Evolutionary conservation across 306 rosid species (phyloP).

Genomic region (Castanea mollissima): DNA sequence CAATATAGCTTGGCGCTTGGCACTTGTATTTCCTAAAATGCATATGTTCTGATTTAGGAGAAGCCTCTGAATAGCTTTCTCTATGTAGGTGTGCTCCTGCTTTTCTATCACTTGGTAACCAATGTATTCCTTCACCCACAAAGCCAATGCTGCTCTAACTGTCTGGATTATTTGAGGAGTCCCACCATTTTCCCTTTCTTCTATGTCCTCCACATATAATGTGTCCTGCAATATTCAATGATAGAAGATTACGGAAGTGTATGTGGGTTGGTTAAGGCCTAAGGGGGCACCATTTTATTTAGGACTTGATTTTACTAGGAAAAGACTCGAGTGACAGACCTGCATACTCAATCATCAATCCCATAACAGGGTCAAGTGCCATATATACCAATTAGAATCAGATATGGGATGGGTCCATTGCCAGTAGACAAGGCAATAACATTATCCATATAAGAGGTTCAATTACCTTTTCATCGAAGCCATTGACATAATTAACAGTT

Average conservation of each 20-base stretch:
- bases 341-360: too few relatives aligned
- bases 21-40: slow-evolving; percentile 53
- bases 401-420: too few relatives aligned
- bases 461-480: slow-evolving; percentile 59
- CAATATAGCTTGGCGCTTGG: slow-evolving; percentile 62
- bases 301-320: too few relatives aligned
- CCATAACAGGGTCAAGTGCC: too few relatives aligned
- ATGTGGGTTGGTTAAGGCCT: too few relatives aligned
- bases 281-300: too few relatives aligned
- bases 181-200: slow-evolving; percentile 81
- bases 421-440: too few relatives aligned
- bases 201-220: slow-evolving; percentile 58
- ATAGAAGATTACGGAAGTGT: too few relatives aligned
- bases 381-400: too few relatives aligned
- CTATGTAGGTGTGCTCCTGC: slow-evolving; percentile 44
- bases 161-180: slow-evolving; percentile 83
- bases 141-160: slow-evolving; percentile 78
- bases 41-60: slow-evolving; percentile 46
- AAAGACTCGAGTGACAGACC: too few relatives aligned
- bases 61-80: slow-evolving; percentile 57
- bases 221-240: slow-evolving; percentile 56
- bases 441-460: too few relatives aligned
- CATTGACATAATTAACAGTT: slow-evolving; percentile 67
- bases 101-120: slow-evolving; percentile 57
- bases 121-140: slow-evolving; percentile 77